Conservation (phyloP, 352 stramenopile species). For the Globisporangium cylindrosporum region DNA sequence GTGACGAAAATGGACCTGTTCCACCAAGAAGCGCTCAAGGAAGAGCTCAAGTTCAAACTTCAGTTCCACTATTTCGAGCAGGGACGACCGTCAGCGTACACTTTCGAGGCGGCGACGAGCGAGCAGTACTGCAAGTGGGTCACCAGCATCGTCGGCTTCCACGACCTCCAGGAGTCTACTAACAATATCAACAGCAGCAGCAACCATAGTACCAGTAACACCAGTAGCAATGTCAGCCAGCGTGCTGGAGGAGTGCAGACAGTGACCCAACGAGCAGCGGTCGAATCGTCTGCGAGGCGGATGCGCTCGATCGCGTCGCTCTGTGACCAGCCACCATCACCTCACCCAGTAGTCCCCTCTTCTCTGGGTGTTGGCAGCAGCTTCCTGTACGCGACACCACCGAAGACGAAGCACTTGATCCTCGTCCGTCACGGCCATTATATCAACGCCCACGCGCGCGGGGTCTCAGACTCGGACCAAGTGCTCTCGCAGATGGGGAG, state of each 20-base stretch:
- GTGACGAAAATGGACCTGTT: slow-evolving; percentile 38
- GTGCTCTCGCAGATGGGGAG: slow-evolving; percentile 78
- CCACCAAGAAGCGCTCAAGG: slow-evolving; percentile 25
- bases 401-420: slow-evolving; percentile 71
- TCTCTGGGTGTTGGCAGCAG: slow-evolving; percentile 22
- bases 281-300: neutral
- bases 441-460: slow-evolving; percentile 66
- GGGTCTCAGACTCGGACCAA: slow-evolving; percentile 59
- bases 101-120: slow-evolving; percentile 30
- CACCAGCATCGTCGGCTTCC: slow-evolving; percentile 28
- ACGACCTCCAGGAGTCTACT: neutral
- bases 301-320: slow-evolving; percentile 16
- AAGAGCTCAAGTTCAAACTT: slow-evolving; percentile 43
- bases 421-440: slow-evolving; percentile 81
- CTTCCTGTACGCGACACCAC: slow-evolving; percentile 51
- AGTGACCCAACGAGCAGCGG: neutral
- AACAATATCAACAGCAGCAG: neutral
- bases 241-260: neutral
- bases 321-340: neutral
- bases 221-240: neutral
- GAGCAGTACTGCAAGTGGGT: slow-evolving; percentile 35
- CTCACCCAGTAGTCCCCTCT: neutral
- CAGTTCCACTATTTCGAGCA: slow-evolving; percentile 6
- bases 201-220: slow-evolving; percentile 6
- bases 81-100: slow-evolving; percentile 23